Evolutionary conservation across 2,329 filamentous ascomycete genomes (phyloP), one percentile per base, ranked within the genome.

Genomic region (Raffaelea deltoideospora): DNA sequence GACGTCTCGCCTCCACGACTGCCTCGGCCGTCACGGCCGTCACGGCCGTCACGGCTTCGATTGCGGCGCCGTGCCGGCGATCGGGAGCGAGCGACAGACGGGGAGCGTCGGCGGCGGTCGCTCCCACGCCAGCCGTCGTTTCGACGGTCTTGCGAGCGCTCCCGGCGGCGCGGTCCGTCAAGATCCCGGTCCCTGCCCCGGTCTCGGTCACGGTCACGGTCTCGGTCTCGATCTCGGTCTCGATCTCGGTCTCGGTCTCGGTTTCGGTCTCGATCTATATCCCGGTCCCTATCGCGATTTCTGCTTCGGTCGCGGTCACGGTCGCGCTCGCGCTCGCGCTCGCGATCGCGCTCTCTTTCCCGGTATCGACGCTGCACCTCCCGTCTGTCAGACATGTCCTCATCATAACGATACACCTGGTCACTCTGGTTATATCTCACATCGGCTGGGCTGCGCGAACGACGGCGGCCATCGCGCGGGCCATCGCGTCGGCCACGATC

Each of bases 1-100:
- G 71, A 72, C 55, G 76, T 83, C 51, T 77, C 78, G 58, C 84
- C 81, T 68, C 77, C 76, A 62, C 43, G 29, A 14, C 76, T 77
- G 50, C 62, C 60, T 53, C 76, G 76, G 49, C 73, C 64, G 48
- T 82, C 76, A 53, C 76, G 57, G 37, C 65, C 61, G 42, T 40
- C 34, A 4, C 40, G 36, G 4, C 53, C 66, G 36, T 85, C 81
- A 48, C 78, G 72, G 55, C 77, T 78, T 53, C 72, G 63, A 39
- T 66, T 65, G 41, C 70, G 65, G 42, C 69, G 65, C 47, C 66
- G 62, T 34, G 69, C 68, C 24, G 68, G 60, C 23, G 72, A 75
- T 43, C 71, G 63, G 37, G 77, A 68, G 47, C 69, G 67, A 32
- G 73, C 72, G 47, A 72, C 67, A 42, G 74, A 82, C 37, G 75